Base-by-base conservation (phyloP, 1,284 basidiomycete species). In the Ceratobasidium sp. region DNA sequence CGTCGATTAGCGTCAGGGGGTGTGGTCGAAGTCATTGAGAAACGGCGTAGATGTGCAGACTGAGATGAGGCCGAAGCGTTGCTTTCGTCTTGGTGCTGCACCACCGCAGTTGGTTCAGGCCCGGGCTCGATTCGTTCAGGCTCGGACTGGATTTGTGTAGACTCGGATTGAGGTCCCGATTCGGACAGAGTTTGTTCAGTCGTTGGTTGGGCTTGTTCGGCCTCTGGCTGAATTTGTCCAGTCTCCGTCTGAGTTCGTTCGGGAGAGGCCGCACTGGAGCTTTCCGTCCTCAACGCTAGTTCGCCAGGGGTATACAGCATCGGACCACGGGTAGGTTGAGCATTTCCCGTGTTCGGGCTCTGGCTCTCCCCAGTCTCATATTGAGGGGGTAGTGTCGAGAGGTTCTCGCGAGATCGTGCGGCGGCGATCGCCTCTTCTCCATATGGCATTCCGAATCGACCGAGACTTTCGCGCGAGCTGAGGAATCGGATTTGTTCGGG, bases 401-500 rank as follows among this genome's bases (percentile, higher is more conserved):
- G 13, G 22, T 65, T 52, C 25, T 65, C 60, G 34, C 60, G 47
- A 29, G 60, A 65, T 34, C 77, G 50, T 27, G 82, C 78, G 69
- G 76, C 83, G 45, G 80, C 82, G 22, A 82, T 76, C 10, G 83
- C 84, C 67, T 82, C 83, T 1, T 78, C 72, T 0, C 85, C 85
- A 52, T 84, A 86, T 38, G 84, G 84, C 67, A 83, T 75, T 7
- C 84, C 83, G 71, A 85, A 86, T 62, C 77, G 77, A 53, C 80
- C 81, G 58, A 85, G 75, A 17, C 78, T 79, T 70, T 84, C 82
- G 15, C 82, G 75, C 20, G 81, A 82, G 49, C 81, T 80, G 68
- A 86, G 80, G 68, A 86, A 77, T 72, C 80, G 80, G 69, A 86
- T 76, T 73, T 86, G 84, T 65, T 86, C 84, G 0, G 84, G 78